These are phyloP conservation scores for Cadophora gregata DNA, from an alignment of 2,329 filamentous ascomycete species.

Conservation along the genomic window DNA sequence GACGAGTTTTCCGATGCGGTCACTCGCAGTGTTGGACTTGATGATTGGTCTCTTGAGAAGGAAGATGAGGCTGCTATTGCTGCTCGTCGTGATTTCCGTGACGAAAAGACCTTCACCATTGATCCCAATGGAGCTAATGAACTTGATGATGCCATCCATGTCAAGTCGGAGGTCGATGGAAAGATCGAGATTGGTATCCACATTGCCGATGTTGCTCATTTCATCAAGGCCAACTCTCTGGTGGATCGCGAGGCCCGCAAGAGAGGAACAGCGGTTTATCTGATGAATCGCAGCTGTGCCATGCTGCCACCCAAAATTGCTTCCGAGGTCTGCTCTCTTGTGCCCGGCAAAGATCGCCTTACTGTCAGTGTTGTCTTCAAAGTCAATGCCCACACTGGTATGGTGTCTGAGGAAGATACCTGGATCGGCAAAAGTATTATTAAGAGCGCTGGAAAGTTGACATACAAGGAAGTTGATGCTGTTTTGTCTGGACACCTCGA, in stretches of 20 bases:
- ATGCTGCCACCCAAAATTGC: constrained; percentile 88
- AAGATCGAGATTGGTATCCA: constrained; percentile 95
- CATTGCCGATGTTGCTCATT: constrained; percentile 93
- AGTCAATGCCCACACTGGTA: constrained; percentile 80
- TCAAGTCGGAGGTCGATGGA: constrained; percentile 83
- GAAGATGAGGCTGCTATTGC: constrained; percentile 79
- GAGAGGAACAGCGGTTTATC: constrained; percentile 92
- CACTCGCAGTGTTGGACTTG: constrained; percentile 86
- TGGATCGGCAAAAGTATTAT: constrained; percentile 96
- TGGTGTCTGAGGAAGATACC: constrained; percentile 81
- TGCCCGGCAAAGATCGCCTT: constrained; percentile 86
- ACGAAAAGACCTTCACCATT: constrained; percentile 88
- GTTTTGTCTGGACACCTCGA: constrained; percentile 70
- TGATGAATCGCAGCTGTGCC: constrained; percentile 82
- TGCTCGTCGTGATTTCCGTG: constrained; percentile 86
- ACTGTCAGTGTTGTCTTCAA: constrained; percentile 93
- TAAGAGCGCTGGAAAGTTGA: constrained; percentile 86
- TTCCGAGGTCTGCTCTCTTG: constrained; percentile 85
- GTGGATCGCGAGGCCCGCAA: constrained; percentile 98
- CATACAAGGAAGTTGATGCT: constrained; percentile 84
- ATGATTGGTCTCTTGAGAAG: constrained; percentile 86
- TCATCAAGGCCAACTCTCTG: constrained; percentile 93
- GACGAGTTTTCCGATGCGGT: constrained; percentile 99
- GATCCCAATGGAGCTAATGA: constrained; percentile 88
- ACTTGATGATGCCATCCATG: constrained; percentile 89